Evolutionary conservation across 306 rosid species (phyloP).

Genomic region (Fragaria iinumae): DNA sequence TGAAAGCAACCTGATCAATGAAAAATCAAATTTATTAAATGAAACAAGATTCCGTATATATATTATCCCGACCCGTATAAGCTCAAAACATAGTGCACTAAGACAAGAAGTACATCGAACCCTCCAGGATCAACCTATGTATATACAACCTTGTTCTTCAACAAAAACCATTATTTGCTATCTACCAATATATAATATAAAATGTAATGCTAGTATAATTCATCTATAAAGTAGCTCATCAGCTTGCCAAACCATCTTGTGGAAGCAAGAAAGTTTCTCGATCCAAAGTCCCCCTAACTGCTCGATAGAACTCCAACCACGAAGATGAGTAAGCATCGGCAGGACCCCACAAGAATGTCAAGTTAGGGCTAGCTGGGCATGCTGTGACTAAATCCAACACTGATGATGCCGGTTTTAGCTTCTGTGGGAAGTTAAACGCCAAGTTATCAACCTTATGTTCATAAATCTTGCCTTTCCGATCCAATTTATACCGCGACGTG

Average conservation of each 20-base stretch:
- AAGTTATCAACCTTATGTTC: conserved; percentile 90
- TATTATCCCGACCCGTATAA: conserved; percentile 37
- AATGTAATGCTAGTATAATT: conserved; percentile 26
- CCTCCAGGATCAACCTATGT: conserved; percentile 42
- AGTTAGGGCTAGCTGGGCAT: conserved; percentile 85
- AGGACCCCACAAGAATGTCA: conserved; percentile 75
- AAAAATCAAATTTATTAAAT: conserved; percentile 15
- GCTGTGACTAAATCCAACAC: conserved; percentile 84
- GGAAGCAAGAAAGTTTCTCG: conserved; percentile 51
- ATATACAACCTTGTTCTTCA: conserved; percentile 44
- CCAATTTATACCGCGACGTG: conserved; percentile 83
- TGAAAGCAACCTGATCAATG: conserved; percentile 24
- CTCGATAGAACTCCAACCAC: conserved; percentile 72
- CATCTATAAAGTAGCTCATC: conserved; percentile 28
- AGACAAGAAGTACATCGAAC: conserved; percentile 40
- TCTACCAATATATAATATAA: conserved; percentile 26
- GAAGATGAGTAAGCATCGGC: conserved; percentile 60
- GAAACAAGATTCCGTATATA: conserved; percentile 36
- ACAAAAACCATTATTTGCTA: conserved; percentile 40
- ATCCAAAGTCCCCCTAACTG: conserved; percentile 63
- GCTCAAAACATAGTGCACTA: conserved; percentile 38
- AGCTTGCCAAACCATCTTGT: conserved; percentile 67
- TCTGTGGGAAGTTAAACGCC: conserved; percentile 79
- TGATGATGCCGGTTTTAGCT: conserved; percentile 60
- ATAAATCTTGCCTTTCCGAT: conserved; percentile 79